These are phyloP conservation scores for Saposhnikovia divaricata DNA, from an alignment of 129 eudicot genomes.

Conservation along the genomic window DNA sequence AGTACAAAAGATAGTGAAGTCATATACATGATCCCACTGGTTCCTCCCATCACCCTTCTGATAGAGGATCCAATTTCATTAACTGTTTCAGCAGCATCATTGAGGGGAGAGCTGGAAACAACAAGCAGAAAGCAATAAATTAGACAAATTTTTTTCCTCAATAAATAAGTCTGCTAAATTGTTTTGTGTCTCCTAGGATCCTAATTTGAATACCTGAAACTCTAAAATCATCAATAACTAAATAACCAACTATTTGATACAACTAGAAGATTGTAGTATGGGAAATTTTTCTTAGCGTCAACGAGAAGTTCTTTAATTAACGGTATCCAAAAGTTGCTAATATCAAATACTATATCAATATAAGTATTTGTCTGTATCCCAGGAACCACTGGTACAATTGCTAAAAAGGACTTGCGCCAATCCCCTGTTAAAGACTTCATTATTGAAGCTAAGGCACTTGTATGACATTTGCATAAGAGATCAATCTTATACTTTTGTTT, in stretches of 20 bases:
- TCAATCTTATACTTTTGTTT: too few relatives aligned
- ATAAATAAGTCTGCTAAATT: background rate
- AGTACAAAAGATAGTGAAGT: slow-evolving; percentile 4
- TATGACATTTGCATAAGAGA: too few relatives aligned
- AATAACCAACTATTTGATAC: background rate
- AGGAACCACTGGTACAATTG: background rate
- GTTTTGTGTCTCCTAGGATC: background rate
- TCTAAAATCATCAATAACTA: background rate
- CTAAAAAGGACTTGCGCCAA: background rate
- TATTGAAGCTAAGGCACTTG: too few relatives aligned
- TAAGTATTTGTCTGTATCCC: background rate
- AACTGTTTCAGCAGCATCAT: slow-evolving; percentile 81
- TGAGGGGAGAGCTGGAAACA: slow-evolving; percentile 67
- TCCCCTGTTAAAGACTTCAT: background rate
- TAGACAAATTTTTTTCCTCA: background rate
- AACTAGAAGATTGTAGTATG: background rate
- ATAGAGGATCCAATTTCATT: slow-evolving; percentile 77
- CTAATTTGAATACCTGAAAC: background rate
- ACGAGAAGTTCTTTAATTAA: too few relatives aligned
- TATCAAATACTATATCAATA: background rate
- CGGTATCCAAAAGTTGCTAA: background rate
- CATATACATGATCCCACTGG: slow-evolving; percentile 83
- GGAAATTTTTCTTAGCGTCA: background rate
- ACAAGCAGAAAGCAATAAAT: background rate
- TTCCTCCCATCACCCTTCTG: slow-evolving; percentile 98